Percentiles rank a stretch among this genome's conserved stretches.
These are phyloP conservation scores for Sisymbrium altissimum DNA, from an alignment of 345 rosid genomes.

Conservation along the genomic window DNA sequence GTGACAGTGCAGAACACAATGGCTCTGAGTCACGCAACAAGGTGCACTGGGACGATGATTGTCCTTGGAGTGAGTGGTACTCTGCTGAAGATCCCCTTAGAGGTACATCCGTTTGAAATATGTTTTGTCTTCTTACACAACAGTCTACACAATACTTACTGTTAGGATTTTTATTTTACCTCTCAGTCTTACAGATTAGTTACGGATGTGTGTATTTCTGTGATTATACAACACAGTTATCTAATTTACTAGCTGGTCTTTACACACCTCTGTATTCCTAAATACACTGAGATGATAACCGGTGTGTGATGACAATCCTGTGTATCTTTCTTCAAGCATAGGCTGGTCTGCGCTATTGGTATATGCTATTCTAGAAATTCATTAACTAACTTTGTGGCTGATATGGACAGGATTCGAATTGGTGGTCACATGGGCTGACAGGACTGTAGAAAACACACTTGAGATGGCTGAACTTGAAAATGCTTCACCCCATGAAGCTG, in stretches of 20 bases:
- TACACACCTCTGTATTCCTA: conserved; percentile 7
- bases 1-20: conserved; percentile 43
- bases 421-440: conserved; percentile 68
- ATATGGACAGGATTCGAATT: conserved; percentile 66
- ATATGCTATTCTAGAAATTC: conserved; percentile 9
- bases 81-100: conserved; percentile 88
- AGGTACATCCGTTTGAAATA: conserved; percentile 43
- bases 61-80: conserved; percentile 99
- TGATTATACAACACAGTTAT: conserved; percentile 4
- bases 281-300: background rate
- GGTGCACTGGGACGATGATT: conserved; percentile 91
- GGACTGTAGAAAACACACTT: conserved; percentile 66
- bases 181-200: background rate
- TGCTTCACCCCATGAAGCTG: conserved; percentile 87
- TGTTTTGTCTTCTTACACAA: background rate
- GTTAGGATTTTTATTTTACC: background rate
- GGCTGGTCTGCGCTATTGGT: conserved; percentile 23
- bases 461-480: conserved; percentile 99
- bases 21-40: conserved; percentile 47
- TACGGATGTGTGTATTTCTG: background rate
- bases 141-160: background rate
- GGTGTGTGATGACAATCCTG: background rate
- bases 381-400: conserved; percentile 11
- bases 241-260: conserved; percentile 4
- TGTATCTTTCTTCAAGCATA: background rate